Percentiles rank a stretch among this genome's conserved stretches.
Conservation (phyloP, 2,329 filamentous ascomycete genomes). For the Beauveria sp. region DNA sequence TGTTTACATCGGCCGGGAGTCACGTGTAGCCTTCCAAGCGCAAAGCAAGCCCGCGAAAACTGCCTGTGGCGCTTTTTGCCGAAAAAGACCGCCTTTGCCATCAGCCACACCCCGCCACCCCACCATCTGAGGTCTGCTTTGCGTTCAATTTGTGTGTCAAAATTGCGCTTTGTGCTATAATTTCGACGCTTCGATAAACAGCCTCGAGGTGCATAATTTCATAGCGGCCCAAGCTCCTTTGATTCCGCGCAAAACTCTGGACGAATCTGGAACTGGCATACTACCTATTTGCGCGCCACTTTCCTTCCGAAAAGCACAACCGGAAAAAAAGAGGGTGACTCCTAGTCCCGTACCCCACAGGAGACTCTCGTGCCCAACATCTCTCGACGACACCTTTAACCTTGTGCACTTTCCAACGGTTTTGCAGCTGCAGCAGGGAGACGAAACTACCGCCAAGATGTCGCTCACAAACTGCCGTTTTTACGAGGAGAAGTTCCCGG, state of each 20-base stretch:
- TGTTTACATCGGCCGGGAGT: conserved; percentile 28
- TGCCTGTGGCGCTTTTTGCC: conserved; percentile 22
- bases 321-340: conserved; percentile 8
- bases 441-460: conserved; percentile 56
- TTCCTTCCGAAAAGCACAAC: background rate
- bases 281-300: background rate
- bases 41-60: background rate
- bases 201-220: background rate
- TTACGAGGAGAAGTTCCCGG: conserved; percentile 89
- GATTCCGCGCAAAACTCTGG: conserved; percentile 11
- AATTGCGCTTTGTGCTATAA: conserved; percentile 26
- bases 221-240: background rate
- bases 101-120: conserved; percentile 32
- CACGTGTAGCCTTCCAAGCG: conserved; percentile 24
- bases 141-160: conserved; percentile 32
- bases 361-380: conserved; percentile 9
- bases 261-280: background rate
- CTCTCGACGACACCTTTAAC: conserved; percentile 11
- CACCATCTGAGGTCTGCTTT: conserved; percentile 26
- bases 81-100: conserved; percentile 19
- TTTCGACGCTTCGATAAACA: background rate
- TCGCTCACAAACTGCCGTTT: conserved; percentile 95
- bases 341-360: conserved; percentile 7
- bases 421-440: background rate
- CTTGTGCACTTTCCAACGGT: conserved; percentile 8